phyloP scores from a whole-genome alignment of 108 stramenopile genomes.

The Stephanodiscus minutulus region DNA sequence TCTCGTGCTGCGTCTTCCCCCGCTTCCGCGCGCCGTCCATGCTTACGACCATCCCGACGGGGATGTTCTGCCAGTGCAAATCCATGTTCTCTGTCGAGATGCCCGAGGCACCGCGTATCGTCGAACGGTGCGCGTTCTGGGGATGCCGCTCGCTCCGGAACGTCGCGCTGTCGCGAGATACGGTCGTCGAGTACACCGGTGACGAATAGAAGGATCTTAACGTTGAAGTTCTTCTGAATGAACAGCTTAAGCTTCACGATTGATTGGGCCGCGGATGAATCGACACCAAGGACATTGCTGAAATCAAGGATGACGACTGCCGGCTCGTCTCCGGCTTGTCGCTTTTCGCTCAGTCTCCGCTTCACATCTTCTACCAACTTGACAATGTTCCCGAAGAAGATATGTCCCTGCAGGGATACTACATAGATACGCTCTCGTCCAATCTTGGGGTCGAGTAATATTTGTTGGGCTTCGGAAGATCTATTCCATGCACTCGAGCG shows the following conservation, averaged over 20 bases:
- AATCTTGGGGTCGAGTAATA: constrained; percentile 47
- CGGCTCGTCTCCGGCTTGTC: constrained; percentile 22
- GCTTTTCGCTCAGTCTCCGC: constrained; percentile 24
- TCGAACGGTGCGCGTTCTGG: too few relatives aligned
- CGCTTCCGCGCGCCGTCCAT: not conserved
- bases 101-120: too few relatives aligned
- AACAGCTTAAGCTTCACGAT: constrained; percentile 63
- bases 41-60: not conserved
- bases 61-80: not conserved
- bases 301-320: constrained; percentile 70
- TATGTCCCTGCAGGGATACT: constrained; percentile 70
- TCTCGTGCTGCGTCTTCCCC: not conserved
- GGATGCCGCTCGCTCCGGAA: too few relatives aligned
- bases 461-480: constrained; percentile 36
- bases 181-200: constrained; percentile 30
- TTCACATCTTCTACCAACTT: constrained; percentile 66
- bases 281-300: constrained; percentile 65
- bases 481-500: constrained; percentile 61
- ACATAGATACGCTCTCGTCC: constrained; percentile 63
- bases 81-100: not conserved
- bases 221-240: constrained; percentile 43
- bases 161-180: too few relatives aligned
- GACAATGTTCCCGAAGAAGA: constrained; percentile 67
- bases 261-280: constrained; percentile 71
- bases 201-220: constrained; percentile 61